Percentiles rank a stretch among this genome's conserved stretches.
Conservation (phyloP, 805 yeast genomes). For the Lachancea sp. region DNA sequence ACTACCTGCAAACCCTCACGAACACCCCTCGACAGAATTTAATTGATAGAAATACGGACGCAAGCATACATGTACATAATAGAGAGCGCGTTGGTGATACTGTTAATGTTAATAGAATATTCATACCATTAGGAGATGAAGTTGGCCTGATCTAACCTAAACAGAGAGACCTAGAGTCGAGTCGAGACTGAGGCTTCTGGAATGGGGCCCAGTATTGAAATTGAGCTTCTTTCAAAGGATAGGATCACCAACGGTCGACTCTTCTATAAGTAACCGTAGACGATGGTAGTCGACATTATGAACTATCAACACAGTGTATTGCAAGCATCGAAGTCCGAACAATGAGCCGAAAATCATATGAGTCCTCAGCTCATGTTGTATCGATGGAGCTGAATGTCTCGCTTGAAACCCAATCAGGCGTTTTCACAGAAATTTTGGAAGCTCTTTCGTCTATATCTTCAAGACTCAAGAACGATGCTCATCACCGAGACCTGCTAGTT, state of each 20-base stretch:
- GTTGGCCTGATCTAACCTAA: no score
- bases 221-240: no score
- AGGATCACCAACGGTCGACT: no score
- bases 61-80: background rate
- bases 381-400: slow-evolving; percentile 3
- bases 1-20: background rate
- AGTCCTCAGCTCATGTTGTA: background rate
- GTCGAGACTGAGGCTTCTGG: no score
- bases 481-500: background rate
- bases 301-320: background rate
- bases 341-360: background rate
- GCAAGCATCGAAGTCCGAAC: background rate
- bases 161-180: no score
- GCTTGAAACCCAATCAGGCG: background rate
- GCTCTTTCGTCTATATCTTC: background rate
- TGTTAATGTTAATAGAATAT: background rate
- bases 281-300: background rate
- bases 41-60: background rate
- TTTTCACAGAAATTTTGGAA: background rate
- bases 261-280: background rate
- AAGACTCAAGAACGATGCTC: background rate
- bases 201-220: no score
- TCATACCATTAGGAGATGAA: no score
- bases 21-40: background rate
- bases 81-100: background rate